Percentiles rank a stretch among this genome's conserved stretches.
Evolutionary conservation across 192 early-diverging fungal species (phyloP).

Genomic region (Coemansia sp.): DNA sequence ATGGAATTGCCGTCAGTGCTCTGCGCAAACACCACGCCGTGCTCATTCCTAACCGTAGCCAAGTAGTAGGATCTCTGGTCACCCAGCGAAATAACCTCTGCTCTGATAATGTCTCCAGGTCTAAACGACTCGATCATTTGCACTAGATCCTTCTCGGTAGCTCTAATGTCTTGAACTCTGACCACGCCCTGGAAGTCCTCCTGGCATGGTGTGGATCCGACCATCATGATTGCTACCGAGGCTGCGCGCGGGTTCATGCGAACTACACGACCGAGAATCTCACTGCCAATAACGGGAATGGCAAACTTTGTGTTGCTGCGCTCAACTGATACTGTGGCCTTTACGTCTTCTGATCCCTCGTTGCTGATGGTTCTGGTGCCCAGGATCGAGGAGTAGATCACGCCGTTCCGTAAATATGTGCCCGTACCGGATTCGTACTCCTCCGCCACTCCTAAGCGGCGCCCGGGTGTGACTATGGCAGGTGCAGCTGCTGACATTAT

Average conservation of each 20-base stretch:
- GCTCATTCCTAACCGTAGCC: constrained; percentile 89
- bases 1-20: constrained; percentile 80
- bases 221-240: constrained; percentile 88
- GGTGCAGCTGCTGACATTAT: constrained; percentile 8
- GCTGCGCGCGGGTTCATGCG: constrained; percentile 89
- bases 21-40: constrained; percentile 91
- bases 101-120: constrained; percentile 90
- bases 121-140: constrained; percentile 87
- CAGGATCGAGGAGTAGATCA: constrained; percentile 63
- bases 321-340: constrained; percentile 56
- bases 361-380: constrained; percentile 30
- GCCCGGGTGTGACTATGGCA: constrained; percentile 69
- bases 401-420: constrained; percentile 68
- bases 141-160: constrained; percentile 92
- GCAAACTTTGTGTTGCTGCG: constrained; percentile 64
- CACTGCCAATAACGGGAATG: constrained; percentile 72
- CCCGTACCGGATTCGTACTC: constrained; percentile 68
- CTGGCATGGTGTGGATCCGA: constrained; percentile 70
- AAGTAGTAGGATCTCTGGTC: constrained; percentile 88
- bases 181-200: constrained; percentile 92
- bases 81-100: constrained; percentile 86
- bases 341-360: constrained; percentile 10
- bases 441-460: constrained; percentile 65
- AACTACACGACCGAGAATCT: constrained; percentile 81
- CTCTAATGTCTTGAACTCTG: constrained; percentile 88